Base-by-base conservation (phyloP, 2,329 filamentous ascomycete genomes). In the Neopestalotiopsis clavispora region DNA sequence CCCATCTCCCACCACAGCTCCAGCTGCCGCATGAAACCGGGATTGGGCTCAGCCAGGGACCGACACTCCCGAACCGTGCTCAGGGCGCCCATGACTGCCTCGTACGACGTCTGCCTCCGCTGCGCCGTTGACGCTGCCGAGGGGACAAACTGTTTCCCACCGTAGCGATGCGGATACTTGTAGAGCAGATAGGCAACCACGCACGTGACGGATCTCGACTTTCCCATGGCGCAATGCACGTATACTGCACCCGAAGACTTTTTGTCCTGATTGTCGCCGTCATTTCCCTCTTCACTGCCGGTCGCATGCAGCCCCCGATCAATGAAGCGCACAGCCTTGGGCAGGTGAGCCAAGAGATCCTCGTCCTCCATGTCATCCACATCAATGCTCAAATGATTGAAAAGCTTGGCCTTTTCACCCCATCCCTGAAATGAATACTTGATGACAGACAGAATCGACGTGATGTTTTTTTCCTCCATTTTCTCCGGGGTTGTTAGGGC, bases 341-440 rank as follows among this genome's bases (percentile, higher is more conserved):
- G 89, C 70, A 98, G 91, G 79, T 97, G 90, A 71, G 92, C 88
- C 20, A 98, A 83, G 65, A 98, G 81, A 80, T 99, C 94, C 74
- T 95, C 91, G 76, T 98, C 94, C 23, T 95, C 93, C 65, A 95
- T 89, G 83, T 99, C 96, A 79, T 98, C 93, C 58, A 98, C 90
- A 72, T 97, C 92, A 72, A 98, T 92, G 70, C 90, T 86, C 74
- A 94, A 86, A 78, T 97, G 94, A 72, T 90, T 83, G 78, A 90
- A 94, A 57, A 86, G 84, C 71, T 87, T 85, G 76, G 84, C 85
- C 71, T 84, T 83, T 20, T 84, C 79, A 76, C 74, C 76, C 72
- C 75, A 77, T 65, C 75, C 67, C 75, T 86, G 83, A 49, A 86
- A 80, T 3, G 78, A 78, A 71, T 78, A 81, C 69, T 86, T 84